Base-by-base conservation (phyloP, 495 filamentous ascomycete species). In the Podospora australis region DNA sequence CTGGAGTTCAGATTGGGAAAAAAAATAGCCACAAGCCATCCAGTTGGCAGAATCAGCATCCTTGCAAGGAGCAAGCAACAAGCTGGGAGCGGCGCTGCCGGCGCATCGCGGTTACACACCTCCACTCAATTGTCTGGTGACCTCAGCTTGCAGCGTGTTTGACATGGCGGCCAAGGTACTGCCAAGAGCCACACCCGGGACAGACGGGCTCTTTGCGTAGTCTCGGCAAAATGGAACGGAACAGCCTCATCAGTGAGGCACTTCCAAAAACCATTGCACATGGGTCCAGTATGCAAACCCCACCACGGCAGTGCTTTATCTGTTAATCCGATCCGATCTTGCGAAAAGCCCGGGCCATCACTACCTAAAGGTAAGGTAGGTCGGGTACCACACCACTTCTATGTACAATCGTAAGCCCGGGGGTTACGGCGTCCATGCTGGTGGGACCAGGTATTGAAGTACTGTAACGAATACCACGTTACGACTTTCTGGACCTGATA, bases 91-190 rank as follows among this genome's bases (percentile, higher is more conserved):
- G 48, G 48, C 43, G 48, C 48, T 48, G 52, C 52, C 48, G 44
- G 41, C 40, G n/a, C 35, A 42, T 45, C 35, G 24, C 26, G 28
- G 25, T 30, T 16, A 25, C 38, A 40, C 23, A 43, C 22, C 21
- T 22, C 36, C 49, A 38, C 43, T 6, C 35, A 55, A 34, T 49
- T 32, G 46, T 44, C 49, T 30, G 49, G 56, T 59, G 57, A 59
- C 57, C 57, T 59, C 57, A 59, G 39, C 45, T 34, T 48, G 57
- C 57, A 60, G 45, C 54, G 26, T 26, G 29, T 57, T 50, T 48
- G 48, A 14, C 49, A 19, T 44, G 48, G 45, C 44, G 44, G 39
- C 46, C 22, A 44, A 56, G 40, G 53, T 49, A 56, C 53, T 34
- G 44, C 44, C 34, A 40, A 45, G 36, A 19, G 51, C 36, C 21